Conservation (phyloP, 495 filamentous ascomycete genomes). For the Xylaria longipes region DNA sequence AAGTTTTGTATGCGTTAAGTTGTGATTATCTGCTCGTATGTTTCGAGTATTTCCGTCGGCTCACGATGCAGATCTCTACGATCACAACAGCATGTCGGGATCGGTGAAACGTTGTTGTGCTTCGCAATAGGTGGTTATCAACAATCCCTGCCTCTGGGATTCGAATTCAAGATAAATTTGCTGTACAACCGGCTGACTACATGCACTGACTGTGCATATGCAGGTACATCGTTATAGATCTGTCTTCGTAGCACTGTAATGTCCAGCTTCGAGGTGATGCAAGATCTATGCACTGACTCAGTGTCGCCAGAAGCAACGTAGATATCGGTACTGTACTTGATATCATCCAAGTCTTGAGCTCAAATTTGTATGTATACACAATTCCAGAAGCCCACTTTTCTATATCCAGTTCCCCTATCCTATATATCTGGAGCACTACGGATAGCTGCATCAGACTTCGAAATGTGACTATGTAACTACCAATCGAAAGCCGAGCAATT, state of each 20-base stretch:
- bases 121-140: background rate
- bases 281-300: background rate
- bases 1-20: background rate
- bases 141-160: background rate
- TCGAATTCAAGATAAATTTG: background rate
- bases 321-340: background rate
- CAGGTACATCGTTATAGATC: constrained; percentile 13
- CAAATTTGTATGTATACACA: background rate
- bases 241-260: constrained; percentile 8
- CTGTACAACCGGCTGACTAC: constrained; percentile 5
- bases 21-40: background rate
- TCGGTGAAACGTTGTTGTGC: constrained; percentile 22
- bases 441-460: constrained; percentile 2
- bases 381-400: background rate
- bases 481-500: background rate
- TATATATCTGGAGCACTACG: background rate
- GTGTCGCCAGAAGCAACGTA: background rate
- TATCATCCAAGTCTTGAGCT: background rate
- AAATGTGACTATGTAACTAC: background rate
- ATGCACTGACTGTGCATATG: constrained; percentile 7
- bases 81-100: constrained; percentile 9
- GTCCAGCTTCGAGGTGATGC: background rate
- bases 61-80: constrained; percentile 1
- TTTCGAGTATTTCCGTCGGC: background rate
- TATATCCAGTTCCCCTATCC: background rate